Evolutionary conservation across 805 yeast species (phyloP), one percentile per base, ranked within the genome.

Genomic region (Starmerella scarabaei): DNA sequence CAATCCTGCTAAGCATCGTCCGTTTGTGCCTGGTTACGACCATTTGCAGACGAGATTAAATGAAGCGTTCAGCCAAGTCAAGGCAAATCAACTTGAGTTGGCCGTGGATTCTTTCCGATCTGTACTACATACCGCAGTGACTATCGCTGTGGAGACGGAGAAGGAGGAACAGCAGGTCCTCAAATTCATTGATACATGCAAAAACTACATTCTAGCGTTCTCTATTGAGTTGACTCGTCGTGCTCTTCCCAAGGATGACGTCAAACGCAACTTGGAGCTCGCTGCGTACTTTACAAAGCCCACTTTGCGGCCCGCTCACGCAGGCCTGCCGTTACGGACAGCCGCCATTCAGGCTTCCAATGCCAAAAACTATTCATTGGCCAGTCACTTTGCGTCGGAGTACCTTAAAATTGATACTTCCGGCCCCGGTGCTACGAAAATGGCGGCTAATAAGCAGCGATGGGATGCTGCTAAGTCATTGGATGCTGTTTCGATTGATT

Each of bases 231-330:
- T 88, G 48, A 72, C 72, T 41, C 86, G 99, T 63, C 84, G 97
- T 63, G 58, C 80, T 9, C 63, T 93, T 43, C 82, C 80, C 24
- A 68, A 77, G 9, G 45, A 52, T 11, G 70, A 71, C 23, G 67
- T 80, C 40, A 80, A 84, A 61, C 80, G 97, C 48, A 86, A 84
- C 60, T 69, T 91, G 56, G 97, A 91, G 61, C 67, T 91, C 50
- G 97, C 98, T 5, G 93, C 97, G 1, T 88, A 88, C 63, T 93
- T 91, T 67, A 84, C 98, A 12, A 77, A 73, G 56, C 78, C 86
- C 21, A 73, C 80, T 49, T 70, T 91, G 52, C 83, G 80, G 48
- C 77, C 81, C 27, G 78, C 80, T 6, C 98, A 91, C 61, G 73
- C 80, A 44, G 73, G 79, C 39, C 79, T 84, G 55, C 94, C 97